Evolutionary conservation across 78 protist species (phyloP).

Genomic region (Dictyostelium firmibasis): DNA sequence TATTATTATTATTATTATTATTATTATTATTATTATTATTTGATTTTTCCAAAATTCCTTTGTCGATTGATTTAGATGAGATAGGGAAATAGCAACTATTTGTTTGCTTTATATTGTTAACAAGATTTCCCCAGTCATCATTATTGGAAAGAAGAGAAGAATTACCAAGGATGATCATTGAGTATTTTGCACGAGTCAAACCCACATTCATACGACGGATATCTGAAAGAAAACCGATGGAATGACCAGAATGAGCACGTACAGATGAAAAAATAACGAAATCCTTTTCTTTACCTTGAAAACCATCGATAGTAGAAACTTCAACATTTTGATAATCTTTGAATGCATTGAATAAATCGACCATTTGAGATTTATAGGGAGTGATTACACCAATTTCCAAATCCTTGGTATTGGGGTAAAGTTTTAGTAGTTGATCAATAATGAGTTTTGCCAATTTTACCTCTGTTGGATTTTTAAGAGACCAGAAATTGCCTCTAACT

Average conservation of each 20-base stretch:
- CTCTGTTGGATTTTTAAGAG: conserved; percentile 22
- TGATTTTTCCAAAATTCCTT: background rate
- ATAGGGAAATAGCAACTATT: conserved; percentile 21
- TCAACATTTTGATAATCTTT: conserved; percentile 21
- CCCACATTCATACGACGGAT: conserved; percentile 94
- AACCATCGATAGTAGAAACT: conserved; percentile 82
- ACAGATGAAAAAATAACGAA: conserved; percentile 90
- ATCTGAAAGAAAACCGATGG: conserved; percentile 91
- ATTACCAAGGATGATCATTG: conserved; percentile 85
- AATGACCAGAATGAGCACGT: conserved; percentile 71
- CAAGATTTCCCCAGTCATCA: conserved; percentile 30
- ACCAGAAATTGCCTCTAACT: background rate
- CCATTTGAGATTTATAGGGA: conserved; percentile 87
- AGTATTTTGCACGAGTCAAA: conserved; percentile 87
- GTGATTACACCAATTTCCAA: conserved; percentile 89
- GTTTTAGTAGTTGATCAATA: background rate
- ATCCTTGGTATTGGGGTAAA: background rate
- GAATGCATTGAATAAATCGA: background rate
- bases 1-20: background rate
- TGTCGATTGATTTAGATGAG: background rate
- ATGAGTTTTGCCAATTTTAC: conserved; percentile 17
- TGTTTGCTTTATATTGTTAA: background rate
- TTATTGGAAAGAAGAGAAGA: conserved; percentile 8
- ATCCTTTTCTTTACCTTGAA: conserved; percentile 86
- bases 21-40: background rate